Conservation (phyloP, 805 yeast species). For the Saturnispora zaruensis region DNA sequence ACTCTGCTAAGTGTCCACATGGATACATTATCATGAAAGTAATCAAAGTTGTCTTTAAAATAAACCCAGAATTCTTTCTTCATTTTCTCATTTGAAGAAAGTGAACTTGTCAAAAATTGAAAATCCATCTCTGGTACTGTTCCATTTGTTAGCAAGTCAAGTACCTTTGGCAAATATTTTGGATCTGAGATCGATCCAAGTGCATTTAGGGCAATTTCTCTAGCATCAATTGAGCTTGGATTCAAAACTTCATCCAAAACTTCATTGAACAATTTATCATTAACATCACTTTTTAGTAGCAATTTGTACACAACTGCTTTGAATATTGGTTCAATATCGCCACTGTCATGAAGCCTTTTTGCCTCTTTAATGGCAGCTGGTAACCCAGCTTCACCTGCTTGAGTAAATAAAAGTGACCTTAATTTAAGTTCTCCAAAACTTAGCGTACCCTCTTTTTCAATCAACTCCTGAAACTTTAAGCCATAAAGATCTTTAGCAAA, state of each 20-base stretch:
- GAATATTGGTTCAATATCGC: constrained; percentile 31
- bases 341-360: constrained; percentile 5
- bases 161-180: constrained; percentile 31
- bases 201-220: constrained; percentile 50
- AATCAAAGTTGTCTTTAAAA: constrained; percentile 39
- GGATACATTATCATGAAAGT: constrained; percentile 33
- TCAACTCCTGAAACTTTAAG: constrained; percentile 23
- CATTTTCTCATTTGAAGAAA: constrained; percentile 38
- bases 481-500: constrained; percentile 31
- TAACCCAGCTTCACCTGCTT: constrained; percentile 33
- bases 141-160: constrained; percentile 35
- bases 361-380: constrained; percentile 29
- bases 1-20: constrained; percentile 30
- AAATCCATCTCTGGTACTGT: constrained; percentile 51
- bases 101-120: constrained; percentile 39
- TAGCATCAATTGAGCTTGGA: constrained; percentile 48
- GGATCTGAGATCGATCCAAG: constrained; percentile 39
- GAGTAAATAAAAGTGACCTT: constrained; percentile 32
- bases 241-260: constrained; percentile 39
- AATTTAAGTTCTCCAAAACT: constrained; percentile 25
- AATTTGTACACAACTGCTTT: constrained; percentile 36
- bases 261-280: constrained; percentile 29
- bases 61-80: constrained; percentile 41
- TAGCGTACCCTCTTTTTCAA: constrained; percentile 11
- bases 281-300: constrained; percentile 31